A percentile compares a stretch with the other conserved stretches of the same genome.
These are phyloP conservation scores for Malassezia caprae DNA, from an alignment of 1,284 basidiomycete genomes.

Conservation along the genomic window DNA sequence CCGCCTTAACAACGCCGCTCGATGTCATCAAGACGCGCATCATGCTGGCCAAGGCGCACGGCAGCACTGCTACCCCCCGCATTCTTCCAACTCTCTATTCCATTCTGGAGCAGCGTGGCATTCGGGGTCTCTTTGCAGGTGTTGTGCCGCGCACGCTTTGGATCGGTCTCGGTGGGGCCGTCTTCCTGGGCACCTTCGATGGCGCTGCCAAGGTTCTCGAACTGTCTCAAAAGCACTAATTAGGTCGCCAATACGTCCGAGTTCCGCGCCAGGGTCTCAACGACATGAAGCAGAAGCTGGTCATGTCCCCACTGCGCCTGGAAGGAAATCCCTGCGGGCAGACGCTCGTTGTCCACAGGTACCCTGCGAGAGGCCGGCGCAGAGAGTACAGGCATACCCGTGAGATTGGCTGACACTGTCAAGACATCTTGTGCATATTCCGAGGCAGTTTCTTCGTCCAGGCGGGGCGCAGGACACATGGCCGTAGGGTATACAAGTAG, in stretches of 20 bases:
- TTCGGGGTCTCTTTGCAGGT: conserved; percentile 69
- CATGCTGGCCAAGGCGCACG: conserved; percentile 63
- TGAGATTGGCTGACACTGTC: conserved; percentile 80
- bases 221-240: neutral
- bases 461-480: conserved; percentile 32
- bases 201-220: conserved; percentile 29
- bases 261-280: conserved; percentile 50
- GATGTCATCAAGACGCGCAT: conserved; percentile 95
- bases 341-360: conserved; percentile 48
- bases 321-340: conserved; percentile 77
- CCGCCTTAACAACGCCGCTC: conserved; percentile 80
- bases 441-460: conserved; percentile 7
- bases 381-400: conserved; percentile 71
- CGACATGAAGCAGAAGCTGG: conserved; percentile 57
- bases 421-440: conserved; percentile 80
- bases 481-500: conserved; percentile 63
- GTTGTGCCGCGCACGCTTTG: conserved; percentile 82
- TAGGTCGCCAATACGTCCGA: neutral
- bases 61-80: conserved; percentile 13
- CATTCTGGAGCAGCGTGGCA: conserved; percentile 68
- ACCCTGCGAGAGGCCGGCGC: conserved; percentile 55
- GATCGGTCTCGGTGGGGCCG: conserved; percentile 91
- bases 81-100: conserved; percentile 45
- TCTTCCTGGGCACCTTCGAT: conserved; percentile 91
- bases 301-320: conserved; percentile 86